Conservation (phyloP, 2,329 filamentous ascomycete genomes). For the Tolypocladium capitatum region DNA sequence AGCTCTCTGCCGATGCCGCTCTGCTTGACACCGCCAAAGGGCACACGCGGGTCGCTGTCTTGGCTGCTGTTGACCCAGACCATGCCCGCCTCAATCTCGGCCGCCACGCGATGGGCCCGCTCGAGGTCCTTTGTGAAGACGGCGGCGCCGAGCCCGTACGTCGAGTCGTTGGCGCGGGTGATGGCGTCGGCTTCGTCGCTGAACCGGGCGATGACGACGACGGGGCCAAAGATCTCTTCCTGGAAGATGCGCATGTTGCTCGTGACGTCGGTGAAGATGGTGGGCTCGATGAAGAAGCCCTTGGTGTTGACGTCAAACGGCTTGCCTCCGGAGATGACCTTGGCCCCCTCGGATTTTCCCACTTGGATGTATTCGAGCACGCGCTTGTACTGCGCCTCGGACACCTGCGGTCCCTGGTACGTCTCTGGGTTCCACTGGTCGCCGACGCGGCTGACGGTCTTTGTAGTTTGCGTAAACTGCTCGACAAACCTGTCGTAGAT, state of each 20-base stretch:
- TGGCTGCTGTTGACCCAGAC: slow-evolving; percentile 39
- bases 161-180: slow-evolving; percentile 33
- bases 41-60: slow-evolving; percentile 28
- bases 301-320: slow-evolving; percentile 18
- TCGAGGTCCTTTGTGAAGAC: slow-evolving; percentile 48
- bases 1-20: slow-evolving; percentile 32
- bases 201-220: slow-evolving; percentile 28
- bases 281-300: slow-evolving; percentile 33
- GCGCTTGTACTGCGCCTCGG: slow-evolving; percentile 55
- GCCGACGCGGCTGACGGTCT: slow-evolving; percentile 49
- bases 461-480: slow-evolving; percentile 45
- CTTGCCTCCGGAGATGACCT: slow-evolving; percentile 50
- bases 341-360: slow-evolving; percentile 60
- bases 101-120: slow-evolving; percentile 32
- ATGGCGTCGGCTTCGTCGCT: slow-evolving; percentile 29
- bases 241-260: slow-evolving; percentile 29
- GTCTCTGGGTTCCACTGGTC: slow-evolving; percentile 57
- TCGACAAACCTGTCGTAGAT: slow-evolving; percentile 51
- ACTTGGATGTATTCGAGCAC: slow-evolving; percentile 57
- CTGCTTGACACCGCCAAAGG: slow-evolving; percentile 34
- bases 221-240: slow-evolving; percentile 34
- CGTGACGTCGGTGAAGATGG: slow-evolving; percentile 29
- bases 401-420: slow-evolving; percentile 64
- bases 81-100: slow-evolving; percentile 48
- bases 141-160: slow-evolving; percentile 47